Evolutionary conservation across 2,329 filamentous ascomycete species (phyloP).

Genomic region (Dothideomycetidae sp.): DNA sequence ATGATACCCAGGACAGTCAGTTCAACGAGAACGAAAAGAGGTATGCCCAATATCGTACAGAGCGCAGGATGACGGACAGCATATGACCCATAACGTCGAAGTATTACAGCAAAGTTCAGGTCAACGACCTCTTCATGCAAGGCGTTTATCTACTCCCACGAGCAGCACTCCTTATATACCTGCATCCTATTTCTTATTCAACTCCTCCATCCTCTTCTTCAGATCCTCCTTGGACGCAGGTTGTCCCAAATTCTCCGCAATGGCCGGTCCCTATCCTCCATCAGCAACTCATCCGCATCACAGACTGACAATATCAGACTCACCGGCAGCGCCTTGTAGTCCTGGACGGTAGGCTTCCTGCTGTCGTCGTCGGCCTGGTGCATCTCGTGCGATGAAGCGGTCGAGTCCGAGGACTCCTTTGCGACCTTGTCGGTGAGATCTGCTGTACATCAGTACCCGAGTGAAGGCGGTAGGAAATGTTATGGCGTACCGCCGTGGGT

Average conservation of each 20-base stretch:
- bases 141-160: too few species aligned
- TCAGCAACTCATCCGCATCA: conserved; percentile 5
- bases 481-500: conserved; percentile 25
- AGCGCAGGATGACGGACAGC: too few species aligned
- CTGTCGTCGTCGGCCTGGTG: conserved; percentile 24
- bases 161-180: too few species aligned
- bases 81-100: too few species aligned
- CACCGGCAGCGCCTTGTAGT: conserved; percentile 31
- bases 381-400: conserved; percentile 22
- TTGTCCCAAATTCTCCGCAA: conserved; percentile 31
- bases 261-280: conserved; percentile 28
- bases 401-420: conserved; percentile 30
- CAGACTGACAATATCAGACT: conserved; percentile 9
- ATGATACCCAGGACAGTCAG: too few species aligned
- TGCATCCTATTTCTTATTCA: conserved; percentile 34
- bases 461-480: neutral
- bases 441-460: conserved; percentile 13
- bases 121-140: too few species aligned
- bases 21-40: too few species aligned
- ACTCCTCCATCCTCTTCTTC: conserved; percentile 35
- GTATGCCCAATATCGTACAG: too few species aligned
- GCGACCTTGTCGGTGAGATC: conserved; percentile 33
- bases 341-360: conserved; percentile 22
- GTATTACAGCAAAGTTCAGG: too few species aligned
- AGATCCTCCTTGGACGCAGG: conserved; percentile 35